A percentile compares a stretch with the other conserved stretches of the same genome.
phyloP scores from a whole-genome alignment of 768 basidiomycete genomes.

The Collybia sordida region DNA sequence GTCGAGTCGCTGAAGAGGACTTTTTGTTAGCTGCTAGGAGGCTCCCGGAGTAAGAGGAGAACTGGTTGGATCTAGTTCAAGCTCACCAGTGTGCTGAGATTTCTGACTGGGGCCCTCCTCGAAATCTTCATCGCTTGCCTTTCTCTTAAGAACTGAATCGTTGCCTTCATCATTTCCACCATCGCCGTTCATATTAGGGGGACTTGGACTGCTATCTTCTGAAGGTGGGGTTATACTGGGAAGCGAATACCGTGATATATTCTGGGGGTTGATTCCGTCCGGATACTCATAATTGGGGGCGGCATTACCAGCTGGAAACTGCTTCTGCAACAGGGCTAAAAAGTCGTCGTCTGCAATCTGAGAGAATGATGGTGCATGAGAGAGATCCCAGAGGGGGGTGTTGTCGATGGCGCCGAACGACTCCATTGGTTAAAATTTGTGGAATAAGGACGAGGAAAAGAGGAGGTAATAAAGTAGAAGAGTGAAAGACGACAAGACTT shows the following conservation, averaged over 20 bases:
- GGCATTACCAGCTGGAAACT: slow-evolving; percentile 45
- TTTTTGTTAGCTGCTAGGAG: slow-evolving; percentile 20
- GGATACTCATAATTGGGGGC: slow-evolving; percentile 21
- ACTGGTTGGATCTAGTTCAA: neutral
- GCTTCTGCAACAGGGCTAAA: slow-evolving; percentile 73
- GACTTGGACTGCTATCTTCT: slow-evolving; percentile 80
- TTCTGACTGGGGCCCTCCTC: slow-evolving; percentile 69
- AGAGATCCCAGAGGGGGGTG: slow-evolving; percentile 66
- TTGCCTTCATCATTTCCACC: slow-evolving; percentile 33
- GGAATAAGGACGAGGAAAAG: too few species aligned
- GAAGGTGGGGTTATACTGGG: slow-evolving; percentile 61
- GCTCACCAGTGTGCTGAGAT: slow-evolving; percentile 61
- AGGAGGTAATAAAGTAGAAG: neutral
- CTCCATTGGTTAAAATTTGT: slow-evolving; percentile 40
- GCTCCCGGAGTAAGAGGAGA: neutral
- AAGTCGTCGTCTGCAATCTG: slow-evolving; percentile 76
- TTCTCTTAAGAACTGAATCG: slow-evolving; percentile 67
- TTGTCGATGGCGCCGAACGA: slow-evolving; percentile 35
- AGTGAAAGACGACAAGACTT: neutral
- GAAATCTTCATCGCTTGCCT: slow-evolving; percentile 66
- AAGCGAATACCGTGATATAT: slow-evolving; percentile 47
- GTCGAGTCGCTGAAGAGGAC: slow-evolving; percentile 20
- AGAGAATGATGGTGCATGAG: slow-evolving; percentile 57
- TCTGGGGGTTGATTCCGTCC: slow-evolving; percentile 60
- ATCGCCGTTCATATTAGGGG: slow-evolving; percentile 47